Percentiles rank a stretch among this genome's conserved stretches.
Evolutionary conservation across 148 eudicot species (phyloP).

Genomic region (Dianthus caryophyllus): DNA sequence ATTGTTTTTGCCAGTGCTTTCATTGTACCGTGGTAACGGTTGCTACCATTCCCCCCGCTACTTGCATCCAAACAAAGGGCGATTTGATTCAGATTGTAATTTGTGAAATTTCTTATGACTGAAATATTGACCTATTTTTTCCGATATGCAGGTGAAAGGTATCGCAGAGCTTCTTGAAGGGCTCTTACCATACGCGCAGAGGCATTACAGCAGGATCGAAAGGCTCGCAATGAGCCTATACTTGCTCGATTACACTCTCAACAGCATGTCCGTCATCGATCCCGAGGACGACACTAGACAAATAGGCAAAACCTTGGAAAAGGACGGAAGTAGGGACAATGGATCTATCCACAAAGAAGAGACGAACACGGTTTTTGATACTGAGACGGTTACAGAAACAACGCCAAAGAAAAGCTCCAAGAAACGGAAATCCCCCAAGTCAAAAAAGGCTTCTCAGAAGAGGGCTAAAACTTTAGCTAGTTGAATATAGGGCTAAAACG

Average conservation of each 20-base stretch:
- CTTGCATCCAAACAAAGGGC: too few relatives aligned
- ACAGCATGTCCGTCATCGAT: conserved; percentile 89
- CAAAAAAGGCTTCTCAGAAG: conserved; percentile 35
- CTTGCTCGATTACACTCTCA: conserved; percentile 74
- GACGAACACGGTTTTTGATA: conserved; percentile 8
- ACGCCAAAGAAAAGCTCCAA: conserved; percentile 33
- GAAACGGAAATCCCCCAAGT: conserved; percentile 54
- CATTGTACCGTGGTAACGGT: too few relatives aligned
- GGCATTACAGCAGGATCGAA: conserved; percentile 89
- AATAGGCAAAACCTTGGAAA: conserved; percentile 1
- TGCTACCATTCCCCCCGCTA: too few relatives aligned
- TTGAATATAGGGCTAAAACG: too few relatives aligned
- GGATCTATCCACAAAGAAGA: conserved; percentile 20
- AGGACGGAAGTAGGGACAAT: neutral
- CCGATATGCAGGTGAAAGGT: conserved; percentile 55
- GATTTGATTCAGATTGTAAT: too few relatives aligned
- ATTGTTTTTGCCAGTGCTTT: too few relatives aligned
- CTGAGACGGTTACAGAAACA: conserved; percentile 21
- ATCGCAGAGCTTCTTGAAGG: conserved; percentile 90
- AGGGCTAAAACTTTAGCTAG: conserved; percentile 40
- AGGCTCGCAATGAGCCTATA: conserved; percentile 84
- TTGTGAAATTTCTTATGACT: neutral
- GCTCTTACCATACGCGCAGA: conserved; percentile 80
- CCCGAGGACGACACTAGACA: conserved; percentile 40
- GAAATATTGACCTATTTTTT: neutral